These are phyloP conservation scores for Phytopythium litorale DNA, from an alignment of 352 stramenopile genomes.

Conservation along the genomic window DNA sequence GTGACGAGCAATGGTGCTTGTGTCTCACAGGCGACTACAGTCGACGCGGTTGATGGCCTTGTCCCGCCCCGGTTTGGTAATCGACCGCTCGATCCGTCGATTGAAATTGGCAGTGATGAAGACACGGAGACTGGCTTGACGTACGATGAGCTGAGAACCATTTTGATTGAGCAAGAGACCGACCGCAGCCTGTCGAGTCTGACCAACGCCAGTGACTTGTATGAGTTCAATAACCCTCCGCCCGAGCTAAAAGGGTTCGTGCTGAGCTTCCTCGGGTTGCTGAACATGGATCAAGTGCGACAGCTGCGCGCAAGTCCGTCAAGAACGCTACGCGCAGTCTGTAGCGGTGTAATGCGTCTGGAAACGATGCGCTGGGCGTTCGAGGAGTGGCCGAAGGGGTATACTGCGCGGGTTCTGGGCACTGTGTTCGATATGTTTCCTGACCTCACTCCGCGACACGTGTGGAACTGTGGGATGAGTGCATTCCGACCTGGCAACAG, in stretches of 20 bases:
- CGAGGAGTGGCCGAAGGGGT: slow-evolving; percentile 48
- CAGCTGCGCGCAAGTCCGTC: slow-evolving; percentile 32
- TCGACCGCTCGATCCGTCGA: slow-evolving; percentile 22
- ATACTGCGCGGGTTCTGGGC: slow-evolving; percentile 39
- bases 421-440: slow-evolving; percentile 51
- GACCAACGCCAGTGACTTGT: slow-evolving; percentile 11
- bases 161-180: slow-evolving; percentile 20
- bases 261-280: slow-evolving; percentile 55
- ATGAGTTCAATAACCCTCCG: slow-evolving; percentile 29
- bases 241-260: slow-evolving; percentile 52
- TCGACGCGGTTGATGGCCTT: not conserved
- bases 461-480: slow-evolving; percentile 65
- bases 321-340: slow-evolving; percentile 42
- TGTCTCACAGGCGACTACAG: slow-evolving; percentile 13
- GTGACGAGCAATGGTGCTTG: slow-evolving; percentile 54
- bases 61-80: slow-evolving; percentile 37
- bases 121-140: slow-evolving; percentile 12
- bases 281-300: slow-evolving; percentile 51
- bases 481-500: slow-evolving; percentile 33
- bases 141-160: slow-evolving; percentile 17
- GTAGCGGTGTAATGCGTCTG: slow-evolving; percentile 45
- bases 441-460: slow-evolving; percentile 34
- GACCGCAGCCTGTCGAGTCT: slow-evolving; percentile 18
- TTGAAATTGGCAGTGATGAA: not conserved
- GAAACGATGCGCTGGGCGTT: slow-evolving; percentile 59